These are phyloP conservation scores for Symbiodinium pilosum DNA, from an alignment of 73 alveolate species.

Conservation along the genomic window DNA sequence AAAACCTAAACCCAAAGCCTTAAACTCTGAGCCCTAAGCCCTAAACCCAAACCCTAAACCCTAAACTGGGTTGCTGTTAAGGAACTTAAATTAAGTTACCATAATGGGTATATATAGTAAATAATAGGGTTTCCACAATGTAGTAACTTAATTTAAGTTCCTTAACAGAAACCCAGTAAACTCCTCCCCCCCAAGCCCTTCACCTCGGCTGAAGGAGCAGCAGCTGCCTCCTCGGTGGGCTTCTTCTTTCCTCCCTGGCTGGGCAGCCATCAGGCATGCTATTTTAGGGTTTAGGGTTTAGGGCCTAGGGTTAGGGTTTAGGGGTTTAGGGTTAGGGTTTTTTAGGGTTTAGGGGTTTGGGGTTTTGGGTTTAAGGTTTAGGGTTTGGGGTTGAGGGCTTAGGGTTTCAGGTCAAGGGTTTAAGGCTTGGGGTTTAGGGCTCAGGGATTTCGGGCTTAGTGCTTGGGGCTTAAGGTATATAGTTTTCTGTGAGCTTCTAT, in stretches of 20 bases:
- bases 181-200: not conserved
- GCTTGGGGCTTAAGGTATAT: not conserved
- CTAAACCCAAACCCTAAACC: too few species aligned
- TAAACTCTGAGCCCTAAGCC: too few species aligned
- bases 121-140: too few species aligned
- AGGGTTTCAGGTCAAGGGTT: not conserved
- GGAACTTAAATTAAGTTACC: too few species aligned
- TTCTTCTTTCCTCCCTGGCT: not conserved
- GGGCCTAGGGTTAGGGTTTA: not conserved
- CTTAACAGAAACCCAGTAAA: too few species aligned
- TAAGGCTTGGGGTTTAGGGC: not conserved
- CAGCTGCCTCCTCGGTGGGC: not conserved
- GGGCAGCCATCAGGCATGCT: not conserved
- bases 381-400: not conserved
- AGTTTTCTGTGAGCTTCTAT: not conserved
- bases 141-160: too few species aligned
- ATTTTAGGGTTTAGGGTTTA: not conserved
- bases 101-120: too few species aligned
- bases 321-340: not conserved
- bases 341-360: not conserved
- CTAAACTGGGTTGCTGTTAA: too few species aligned
- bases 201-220: not conserved
- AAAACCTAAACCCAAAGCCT: too few species aligned
- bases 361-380: not conserved
- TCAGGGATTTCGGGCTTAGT: not conserved